Conservation (phyloP, 352 stramenopile genomes). For the Globisporangium alternatum region DNA sequence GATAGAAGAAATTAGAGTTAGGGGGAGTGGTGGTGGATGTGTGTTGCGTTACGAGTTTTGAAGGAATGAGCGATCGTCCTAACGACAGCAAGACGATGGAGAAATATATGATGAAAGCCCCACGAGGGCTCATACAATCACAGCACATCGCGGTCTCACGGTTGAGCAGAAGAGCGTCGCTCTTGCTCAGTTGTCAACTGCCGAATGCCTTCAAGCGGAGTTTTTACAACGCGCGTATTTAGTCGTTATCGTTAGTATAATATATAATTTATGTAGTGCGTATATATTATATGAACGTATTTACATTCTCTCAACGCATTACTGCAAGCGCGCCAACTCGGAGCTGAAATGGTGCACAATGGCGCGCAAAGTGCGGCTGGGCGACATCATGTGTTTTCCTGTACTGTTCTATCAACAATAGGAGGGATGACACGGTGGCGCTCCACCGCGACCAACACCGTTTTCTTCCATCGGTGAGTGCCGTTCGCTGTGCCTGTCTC, state of each 20-base stretch:
- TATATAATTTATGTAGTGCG: no score
- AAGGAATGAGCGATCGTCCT: background rate
- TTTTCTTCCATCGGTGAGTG: background rate
- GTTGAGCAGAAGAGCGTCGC: no score
- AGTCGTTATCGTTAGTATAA: no score
- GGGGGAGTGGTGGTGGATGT: background rate
- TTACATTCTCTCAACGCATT: no score
- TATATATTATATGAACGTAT: no score
- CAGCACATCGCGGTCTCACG: no score
- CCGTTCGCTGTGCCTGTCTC: background rate
- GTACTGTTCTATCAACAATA: background rate
- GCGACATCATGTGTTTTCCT: background rate
- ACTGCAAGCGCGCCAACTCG: background rate
- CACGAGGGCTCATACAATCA: background rate
- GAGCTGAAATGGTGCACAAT: background rate
- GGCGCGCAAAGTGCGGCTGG: background rate
- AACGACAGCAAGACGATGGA: background rate
- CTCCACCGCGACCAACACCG: background rate
- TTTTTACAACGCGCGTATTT: no score
- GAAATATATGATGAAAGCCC: background rate
- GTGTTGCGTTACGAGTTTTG: background rate
- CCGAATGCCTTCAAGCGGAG: no score
- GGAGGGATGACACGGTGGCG: background rate
- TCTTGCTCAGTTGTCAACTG: no score
- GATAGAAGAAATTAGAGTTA: constrained; percentile 2